phyloP scores from a whole-genome alignment of 257 asterid species.

The Linaria vulgaris region DNA sequence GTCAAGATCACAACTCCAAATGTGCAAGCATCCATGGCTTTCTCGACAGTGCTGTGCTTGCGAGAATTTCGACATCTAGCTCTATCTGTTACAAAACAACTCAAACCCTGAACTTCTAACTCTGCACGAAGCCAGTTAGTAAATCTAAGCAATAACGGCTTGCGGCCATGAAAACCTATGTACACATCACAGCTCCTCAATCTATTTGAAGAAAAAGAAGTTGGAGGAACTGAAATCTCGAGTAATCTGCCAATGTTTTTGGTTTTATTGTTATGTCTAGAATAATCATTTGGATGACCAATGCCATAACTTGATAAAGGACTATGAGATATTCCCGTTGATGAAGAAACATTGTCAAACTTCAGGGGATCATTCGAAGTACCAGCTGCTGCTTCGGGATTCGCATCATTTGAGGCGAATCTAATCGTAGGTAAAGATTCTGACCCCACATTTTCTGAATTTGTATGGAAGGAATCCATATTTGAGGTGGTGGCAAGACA shows the following conservation, averaged over 20 bases:
- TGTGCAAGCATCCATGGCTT: constrained; percentile 75
- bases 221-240: constrained; percentile 49
- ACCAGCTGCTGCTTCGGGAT: constrained; percentile 39
- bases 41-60: constrained; percentile 64
- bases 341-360: constrained; percentile 50
- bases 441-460: constrained; percentile 34
- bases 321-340: constrained; percentile 50
- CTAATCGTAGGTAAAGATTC: constrained; percentile 39
- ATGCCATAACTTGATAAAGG: constrained; percentile 43
- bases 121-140: constrained; percentile 88
- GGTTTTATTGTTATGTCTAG: constrained; percentile 46
- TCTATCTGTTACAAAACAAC: constrained; percentile 78
- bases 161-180: constrained; percentile 80
- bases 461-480: constrained; percentile 33
- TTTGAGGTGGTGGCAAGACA: constrained; percentile 28
- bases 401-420: constrained; percentile 34
- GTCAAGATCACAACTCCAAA: constrained; percentile 85
- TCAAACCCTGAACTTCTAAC: constrained; percentile 79
- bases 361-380: constrained; percentile 41
- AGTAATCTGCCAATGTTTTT: constrained; percentile 45
- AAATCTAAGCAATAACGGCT: constrained; percentile 58
- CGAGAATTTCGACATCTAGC: constrained; percentile 65
- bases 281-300: constrained; percentile 37
- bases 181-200: constrained; percentile 77
- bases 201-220: constrained; percentile 59